Conservation (phyloP, 2,329 filamentous ascomycete species). For the Cladosporium sp. region DNA sequence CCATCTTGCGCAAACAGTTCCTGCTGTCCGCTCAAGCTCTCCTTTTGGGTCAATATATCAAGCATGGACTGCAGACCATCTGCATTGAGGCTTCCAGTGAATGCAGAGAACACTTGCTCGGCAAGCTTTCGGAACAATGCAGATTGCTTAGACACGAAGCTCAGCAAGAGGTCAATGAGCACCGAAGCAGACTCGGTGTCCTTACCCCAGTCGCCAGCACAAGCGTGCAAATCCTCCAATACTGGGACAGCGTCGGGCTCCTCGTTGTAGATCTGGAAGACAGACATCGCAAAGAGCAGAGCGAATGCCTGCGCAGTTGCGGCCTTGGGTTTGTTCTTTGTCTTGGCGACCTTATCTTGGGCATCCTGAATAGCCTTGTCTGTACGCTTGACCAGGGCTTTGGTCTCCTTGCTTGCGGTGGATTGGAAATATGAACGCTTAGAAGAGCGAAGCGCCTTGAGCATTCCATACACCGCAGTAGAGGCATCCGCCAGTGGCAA, state of each 20-base stretch:
- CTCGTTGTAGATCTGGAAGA: slow-evolving; percentile 86
- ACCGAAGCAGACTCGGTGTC: slow-evolving; percentile 54
- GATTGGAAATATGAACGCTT: slow-evolving; percentile 8
- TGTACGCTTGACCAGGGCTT: slow-evolving; percentile 17
- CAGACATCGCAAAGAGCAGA: slow-evolving; percentile 75
- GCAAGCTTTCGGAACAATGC: slow-evolving; percentile 80
- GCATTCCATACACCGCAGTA: slow-evolving; percentile 18
- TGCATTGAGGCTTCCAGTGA: slow-evolving; percentile 68
- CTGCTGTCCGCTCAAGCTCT: slow-evolving; percentile 77
- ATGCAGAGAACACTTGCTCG: slow-evolving; percentile 81
- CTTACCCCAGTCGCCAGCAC: slow-evolving; percentile 59
- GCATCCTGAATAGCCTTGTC: slow-evolving; percentile 20
- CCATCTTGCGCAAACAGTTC: slow-evolving; percentile 68
- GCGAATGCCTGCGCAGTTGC: slow-evolving; percentile 58
- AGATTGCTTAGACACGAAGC: slow-evolving; percentile 81
- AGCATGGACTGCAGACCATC: slow-evolving; percentile 65
- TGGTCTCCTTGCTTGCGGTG: slow-evolving; percentile 15
- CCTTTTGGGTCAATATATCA: slow-evolving; percentile 71
- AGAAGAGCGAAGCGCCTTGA: slow-evolving; percentile 5
- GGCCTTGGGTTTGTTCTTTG: slow-evolving; percentile 4
- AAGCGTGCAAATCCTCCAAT: slow-evolving; percentile 74
- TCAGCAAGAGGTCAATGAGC: slow-evolving; percentile 83
- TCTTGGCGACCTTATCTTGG: slow-evolving; percentile 15
- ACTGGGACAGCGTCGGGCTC: slow-evolving; percentile 81
- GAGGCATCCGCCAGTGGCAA: slow-evolving; percentile 22